phyloP scores from a whole-genome alignment of 2,329 filamentous ascomycete genomes.

The Furcasterigmium furcatum region DNA sequence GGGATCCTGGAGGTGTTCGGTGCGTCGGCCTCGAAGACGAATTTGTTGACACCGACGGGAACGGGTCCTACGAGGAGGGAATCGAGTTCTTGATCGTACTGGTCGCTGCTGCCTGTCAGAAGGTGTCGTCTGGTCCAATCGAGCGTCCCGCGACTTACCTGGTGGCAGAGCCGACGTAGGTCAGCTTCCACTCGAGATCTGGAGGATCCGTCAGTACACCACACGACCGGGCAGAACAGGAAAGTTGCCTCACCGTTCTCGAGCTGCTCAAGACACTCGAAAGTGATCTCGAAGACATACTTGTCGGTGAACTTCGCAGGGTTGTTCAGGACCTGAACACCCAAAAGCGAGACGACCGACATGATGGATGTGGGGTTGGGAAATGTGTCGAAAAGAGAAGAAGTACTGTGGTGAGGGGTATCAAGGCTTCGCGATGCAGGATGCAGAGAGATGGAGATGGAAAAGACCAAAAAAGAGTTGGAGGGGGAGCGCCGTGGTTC shows the following conservation, averaged over 20 bases:
- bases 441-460: slow-evolving; percentile 3
- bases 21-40: slow-evolving; percentile 92
- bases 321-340: slow-evolving; percentile 96
- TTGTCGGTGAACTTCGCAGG: slow-evolving; percentile 89
- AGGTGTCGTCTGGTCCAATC: slow-evolving; percentile 6
- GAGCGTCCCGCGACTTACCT: slow-evolving; percentile 61
- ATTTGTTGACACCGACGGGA: slow-evolving; percentile 97
- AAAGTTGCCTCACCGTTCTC: slow-evolving; percentile 67
- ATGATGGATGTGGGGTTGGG: slow-evolving; percentile 43
- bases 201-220: slow-evolving; percentile 2
- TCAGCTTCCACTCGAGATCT: slow-evolving; percentile 99
- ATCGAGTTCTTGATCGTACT: slow-evolving; percentile 98
- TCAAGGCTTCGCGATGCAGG: slow-evolving; percentile 1
- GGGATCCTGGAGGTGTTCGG: slow-evolving; percentile 90
- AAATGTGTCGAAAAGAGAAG: slow-evolving; percentile 4
- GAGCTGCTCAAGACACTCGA: slow-evolving; percentile 91
- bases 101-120: slow-evolving; percentile 59
- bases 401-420: slow-evolving; percentile 2
- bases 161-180: slow-evolving; percentile 96
- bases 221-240: background rate
- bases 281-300: slow-evolving; percentile 98
- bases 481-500: slow-evolving; percentile 1
- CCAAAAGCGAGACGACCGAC: slow-evolving; percentile 95
- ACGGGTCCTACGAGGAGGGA: slow-evolving; percentile 96
- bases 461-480: slow-evolving; percentile 1